Evolutionary conservation across 441 rosid species (phyloP).

Genomic region (Brassica balearica): DNA sequence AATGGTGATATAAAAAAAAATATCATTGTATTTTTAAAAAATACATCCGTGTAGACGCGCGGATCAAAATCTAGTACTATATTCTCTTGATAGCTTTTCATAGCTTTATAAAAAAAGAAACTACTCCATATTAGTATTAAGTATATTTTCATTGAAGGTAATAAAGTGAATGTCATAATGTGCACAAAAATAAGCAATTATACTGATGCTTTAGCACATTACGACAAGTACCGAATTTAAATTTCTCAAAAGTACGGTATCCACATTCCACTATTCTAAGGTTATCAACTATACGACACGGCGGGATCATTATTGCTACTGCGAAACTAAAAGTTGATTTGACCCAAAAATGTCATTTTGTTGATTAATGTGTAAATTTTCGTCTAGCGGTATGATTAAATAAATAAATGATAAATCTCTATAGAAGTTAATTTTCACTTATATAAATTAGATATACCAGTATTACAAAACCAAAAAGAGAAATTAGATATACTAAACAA

Average conservation of each 20-base stretch:
- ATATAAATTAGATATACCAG: not conserved
- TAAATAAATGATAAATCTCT: not conserved
- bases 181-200: not conserved
- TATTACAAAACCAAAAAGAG: not conserved
- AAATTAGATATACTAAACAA: not conserved
- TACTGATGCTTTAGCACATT: slow-evolving; percentile 15
- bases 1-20: too few species aligned
- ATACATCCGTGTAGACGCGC: too few species aligned
- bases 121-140: not conserved
- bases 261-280: slow-evolving; percentile 8
- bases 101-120: too few species aligned
- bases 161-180: slow-evolving; percentile 4
- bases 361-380: not conserved
- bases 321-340: not conserved
- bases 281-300: not conserved
- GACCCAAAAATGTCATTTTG: not conserved
- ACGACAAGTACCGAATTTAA: not conserved
- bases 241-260: not conserved
- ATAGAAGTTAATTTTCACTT: not conserved
- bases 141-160: slow-evolving; percentile 8
- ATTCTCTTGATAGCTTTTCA: too few species aligned
- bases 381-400: not conserved
- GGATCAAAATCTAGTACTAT: too few species aligned
- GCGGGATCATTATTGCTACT: slow-evolving; percentile 1
- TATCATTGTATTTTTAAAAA: too few species aligned